Conservation (phyloP, 2,329 filamentous ascomycete genomes). For the Xylariales sp. region DNA sequence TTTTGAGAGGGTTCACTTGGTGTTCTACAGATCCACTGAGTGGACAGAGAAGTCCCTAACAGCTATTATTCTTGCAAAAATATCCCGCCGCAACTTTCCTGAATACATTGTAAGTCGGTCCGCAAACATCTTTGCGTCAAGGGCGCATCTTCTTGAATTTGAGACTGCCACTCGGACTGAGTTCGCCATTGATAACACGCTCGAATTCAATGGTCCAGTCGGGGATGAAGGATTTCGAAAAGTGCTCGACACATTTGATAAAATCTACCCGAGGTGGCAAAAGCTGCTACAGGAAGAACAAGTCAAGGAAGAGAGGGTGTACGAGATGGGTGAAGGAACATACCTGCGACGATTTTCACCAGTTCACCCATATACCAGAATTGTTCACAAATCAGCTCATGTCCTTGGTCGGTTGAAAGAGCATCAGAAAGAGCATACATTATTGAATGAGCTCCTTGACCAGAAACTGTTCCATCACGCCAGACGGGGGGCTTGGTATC, state of each 20-base stretch:
- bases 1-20: slow-evolving; percentile 90
- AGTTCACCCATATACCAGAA: slow-evolving; percentile 88
- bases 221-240: slow-evolving; percentile 60
- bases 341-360: slow-evolving; percentile 89
- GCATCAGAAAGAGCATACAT: slow-evolving; percentile 68
- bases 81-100: slow-evolving; percentile 82
- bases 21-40: slow-evolving; percentile 93
- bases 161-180: slow-evolving; percentile 82
- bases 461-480: slow-evolving; percentile 84
- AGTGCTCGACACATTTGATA: slow-evolving; percentile 68
- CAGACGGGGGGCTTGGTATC: slow-evolving; percentile 88
- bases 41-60: slow-evolving; percentile 98
- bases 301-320: slow-evolving; percentile 70
- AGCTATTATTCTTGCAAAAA: slow-evolving; percentile 89
- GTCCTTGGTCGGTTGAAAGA: slow-evolving; percentile 80
- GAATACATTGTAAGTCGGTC: slow-evolving; percentile 87
- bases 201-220: slow-evolving; percentile 74
- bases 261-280: slow-evolving; percentile 78
- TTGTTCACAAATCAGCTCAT: slow-evolving; percentile 81
- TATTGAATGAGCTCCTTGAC: slow-evolving; percentile 69
- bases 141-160: slow-evolving; percentile 76
- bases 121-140: slow-evolving; percentile 79
- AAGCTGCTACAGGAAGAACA: slow-evolving; percentile 68
- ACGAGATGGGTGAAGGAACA: slow-evolving; percentile 78
- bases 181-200: slow-evolving; percentile 71